These are phyloP conservation scores for Jamesozyma rosinii DNA, from an alignment of 805 yeast species.

Conservation along the genomic window DNA sequence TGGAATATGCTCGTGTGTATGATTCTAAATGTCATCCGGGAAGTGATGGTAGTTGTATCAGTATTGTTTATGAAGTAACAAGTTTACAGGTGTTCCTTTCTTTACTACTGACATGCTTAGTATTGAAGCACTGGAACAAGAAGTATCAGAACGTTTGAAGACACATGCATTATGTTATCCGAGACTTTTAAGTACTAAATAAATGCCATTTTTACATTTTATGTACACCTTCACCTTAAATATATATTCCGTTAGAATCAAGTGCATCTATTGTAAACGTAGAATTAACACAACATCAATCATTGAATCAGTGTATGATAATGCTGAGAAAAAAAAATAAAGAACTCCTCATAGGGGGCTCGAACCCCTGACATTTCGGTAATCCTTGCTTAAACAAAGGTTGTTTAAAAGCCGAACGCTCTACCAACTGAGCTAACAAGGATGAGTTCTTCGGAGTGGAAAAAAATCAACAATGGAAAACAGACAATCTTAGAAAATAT, in stretches of 20 bases:
- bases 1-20: slow-evolving; percentile 56
- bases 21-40: slow-evolving; percentile 33
- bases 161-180: background rate
- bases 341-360: slow-evolving; percentile 44
- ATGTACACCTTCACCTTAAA: no score
- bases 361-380: slow-evolving; percentile 45
- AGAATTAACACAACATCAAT: no score
- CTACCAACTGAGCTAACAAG: slow-evolving; percentile 61
- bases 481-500: no score
- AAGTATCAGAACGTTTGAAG: slow-evolving; percentile 3
- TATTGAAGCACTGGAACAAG: slow-evolving; percentile 10
- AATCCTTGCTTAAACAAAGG: slow-evolving; percentile 29
- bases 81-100: slow-evolving; percentile 3
- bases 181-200: no score
- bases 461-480: no score
- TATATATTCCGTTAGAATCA: no score
- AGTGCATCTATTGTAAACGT: no score
- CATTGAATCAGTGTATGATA: no score
- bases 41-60: slow-evolving; percentile 12
- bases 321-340: no score
- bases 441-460: slow-evolving; percentile 38
- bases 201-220: no score
- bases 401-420: slow-evolving; percentile 57
- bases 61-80: slow-evolving; percentile 12
- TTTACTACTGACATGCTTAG: slow-evolving; percentile 6